Conservation (phyloP, 116 monocot species). For the Posidonia oceanica region DNA sequence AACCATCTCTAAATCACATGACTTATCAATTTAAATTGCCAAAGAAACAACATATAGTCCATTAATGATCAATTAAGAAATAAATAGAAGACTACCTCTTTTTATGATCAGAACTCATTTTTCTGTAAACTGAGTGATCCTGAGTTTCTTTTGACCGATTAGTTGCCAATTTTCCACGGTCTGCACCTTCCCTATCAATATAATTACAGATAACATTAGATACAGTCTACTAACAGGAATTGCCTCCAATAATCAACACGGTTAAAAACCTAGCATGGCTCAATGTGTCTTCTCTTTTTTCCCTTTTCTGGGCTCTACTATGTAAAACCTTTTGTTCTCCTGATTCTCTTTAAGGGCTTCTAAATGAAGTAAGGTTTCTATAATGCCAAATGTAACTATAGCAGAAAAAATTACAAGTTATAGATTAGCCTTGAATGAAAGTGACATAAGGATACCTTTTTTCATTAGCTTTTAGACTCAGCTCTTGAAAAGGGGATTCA, state of each 20-base stretch:
- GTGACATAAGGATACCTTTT: slow-evolving; percentile 7
- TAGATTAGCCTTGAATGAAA: background rate
- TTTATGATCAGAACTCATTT: background rate
- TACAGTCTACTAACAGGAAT: background rate
- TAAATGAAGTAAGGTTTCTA: slow-evolving; percentile 21
- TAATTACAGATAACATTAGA: background rate
- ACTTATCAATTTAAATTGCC: too few species aligned
- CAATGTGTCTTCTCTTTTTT: slow-evolving; percentile 5
- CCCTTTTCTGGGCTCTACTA: slow-evolving; percentile 21
- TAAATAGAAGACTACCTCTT: background rate
- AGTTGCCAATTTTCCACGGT: background rate
- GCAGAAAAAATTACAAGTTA: background rate
- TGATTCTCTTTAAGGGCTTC: slow-evolving; percentile 16
- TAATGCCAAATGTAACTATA: background rate
- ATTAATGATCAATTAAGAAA: background rate
- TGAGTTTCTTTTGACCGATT: background rate
- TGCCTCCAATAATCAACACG: background rate
- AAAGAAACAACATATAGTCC: background rate
- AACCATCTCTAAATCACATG: too few species aligned
- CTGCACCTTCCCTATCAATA: background rate
- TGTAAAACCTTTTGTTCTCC: slow-evolving; percentile 8
- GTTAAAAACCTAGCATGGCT: background rate
- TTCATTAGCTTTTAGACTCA: slow-evolving; percentile 1
- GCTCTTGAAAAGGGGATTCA: slow-evolving; percentile 3
- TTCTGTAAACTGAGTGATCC: background rate